Evolutionary conservation across 352 stramenopile species (phyloP).

Genomic region (Pythium insidiosum): DNA sequence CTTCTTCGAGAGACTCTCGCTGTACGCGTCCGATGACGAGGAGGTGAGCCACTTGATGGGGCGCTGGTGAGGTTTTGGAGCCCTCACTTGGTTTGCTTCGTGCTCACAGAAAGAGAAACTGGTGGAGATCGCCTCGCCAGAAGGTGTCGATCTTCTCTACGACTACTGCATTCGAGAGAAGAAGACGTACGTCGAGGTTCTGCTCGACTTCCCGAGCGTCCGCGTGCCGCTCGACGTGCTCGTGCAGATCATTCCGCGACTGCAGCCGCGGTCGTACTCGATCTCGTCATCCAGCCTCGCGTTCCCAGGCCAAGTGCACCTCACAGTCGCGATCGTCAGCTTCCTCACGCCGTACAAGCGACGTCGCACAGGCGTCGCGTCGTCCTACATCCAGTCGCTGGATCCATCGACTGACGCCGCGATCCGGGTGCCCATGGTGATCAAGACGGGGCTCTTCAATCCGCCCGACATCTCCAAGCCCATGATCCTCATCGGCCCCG

Average conservation of each 20-base stretch:
- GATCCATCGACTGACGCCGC: constrained; percentile 24
- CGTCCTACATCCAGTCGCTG: constrained; percentile 64
- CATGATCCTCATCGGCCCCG: constrained; percentile 87
- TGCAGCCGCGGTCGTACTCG: constrained; percentile 88
- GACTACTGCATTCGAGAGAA: constrained; percentile 91
- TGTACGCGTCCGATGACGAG: constrained; percentile 74
- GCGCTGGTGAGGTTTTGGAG: too few relatives aligned
- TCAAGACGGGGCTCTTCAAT: constrained; percentile 83
- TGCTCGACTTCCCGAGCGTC: constrained; percentile 83
- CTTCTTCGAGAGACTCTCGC: constrained; percentile 84
- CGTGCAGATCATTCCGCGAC: constrained; percentile 74
- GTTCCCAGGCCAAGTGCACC: constrained; percentile 50
- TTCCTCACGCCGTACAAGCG: constrained; percentile 89
- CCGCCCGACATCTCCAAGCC: constrained; percentile 29
- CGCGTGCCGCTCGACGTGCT: constrained; percentile 58
- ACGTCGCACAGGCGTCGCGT: constrained; percentile 75
- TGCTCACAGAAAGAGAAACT: constrained; percentile 82
- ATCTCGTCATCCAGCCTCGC: constrained; percentile 82
- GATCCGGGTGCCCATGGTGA: constrained; percentile 60
- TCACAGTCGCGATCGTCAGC: constrained; percentile 86
- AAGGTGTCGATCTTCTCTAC: constrained; percentile 88
- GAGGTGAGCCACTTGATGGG: constrained; percentile 51
- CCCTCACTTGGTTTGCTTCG: not conserved
- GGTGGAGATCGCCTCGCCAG: constrained; percentile 78
- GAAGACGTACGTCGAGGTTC: constrained; percentile 84